A percentile compares a stretch with the other conserved stretches of the same genome.
Evolutionary conservation across 208 protist genomes (phyloP).

Genomic region (Trypanosomatidae sp.): DNA sequence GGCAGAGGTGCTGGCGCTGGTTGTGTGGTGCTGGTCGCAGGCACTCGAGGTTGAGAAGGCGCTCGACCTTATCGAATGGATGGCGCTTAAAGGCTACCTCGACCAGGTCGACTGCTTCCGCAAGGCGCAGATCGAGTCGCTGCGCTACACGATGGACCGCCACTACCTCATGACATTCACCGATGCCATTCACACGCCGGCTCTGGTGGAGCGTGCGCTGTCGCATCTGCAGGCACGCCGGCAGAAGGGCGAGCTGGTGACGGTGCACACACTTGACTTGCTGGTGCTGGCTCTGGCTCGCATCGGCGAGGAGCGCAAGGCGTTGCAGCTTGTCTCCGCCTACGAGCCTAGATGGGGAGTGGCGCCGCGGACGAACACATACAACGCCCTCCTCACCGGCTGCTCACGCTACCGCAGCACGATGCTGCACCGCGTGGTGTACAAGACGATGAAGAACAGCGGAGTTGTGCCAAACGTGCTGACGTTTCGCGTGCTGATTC

Average conservation of each 20-base stretch:
- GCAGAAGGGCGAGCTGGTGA: constrained; percentile 44
- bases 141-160: constrained; percentile 79
- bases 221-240: constrained; percentile 46
- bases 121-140: constrained; percentile 62
- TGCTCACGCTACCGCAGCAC: constrained; percentile 38
- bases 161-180: constrained; percentile 74
- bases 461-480: constrained; percentile 68
- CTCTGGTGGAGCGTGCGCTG: constrained; percentile 50
- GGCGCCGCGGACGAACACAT: constrained; percentile 67
- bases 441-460: constrained; percentile 54
- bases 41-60: constrained; percentile 69
- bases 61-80: constrained; percentile 75
- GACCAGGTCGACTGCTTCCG: constrained; percentile 69
- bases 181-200: constrained; percentile 39
- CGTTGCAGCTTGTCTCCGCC: constrained; percentile 55
- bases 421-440: constrained; percentile 62
- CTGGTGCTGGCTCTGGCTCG: constrained; percentile 62
- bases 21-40: constrained; percentile 77
- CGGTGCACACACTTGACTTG: constrained; percentile 75
- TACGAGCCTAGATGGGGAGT: constrained; percentile 67
- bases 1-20: constrained; percentile 69
- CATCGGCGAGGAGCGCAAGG: constrained; percentile 67
- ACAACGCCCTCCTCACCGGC: constrained; percentile 71
- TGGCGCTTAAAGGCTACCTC: constrained; percentile 78
- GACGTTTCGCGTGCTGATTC: constrained; percentile 84